Base-by-base conservation (phyloP, 2,329 filamentous ascomycete species). In the Colletotrichum neosansevieriae region DNA sequence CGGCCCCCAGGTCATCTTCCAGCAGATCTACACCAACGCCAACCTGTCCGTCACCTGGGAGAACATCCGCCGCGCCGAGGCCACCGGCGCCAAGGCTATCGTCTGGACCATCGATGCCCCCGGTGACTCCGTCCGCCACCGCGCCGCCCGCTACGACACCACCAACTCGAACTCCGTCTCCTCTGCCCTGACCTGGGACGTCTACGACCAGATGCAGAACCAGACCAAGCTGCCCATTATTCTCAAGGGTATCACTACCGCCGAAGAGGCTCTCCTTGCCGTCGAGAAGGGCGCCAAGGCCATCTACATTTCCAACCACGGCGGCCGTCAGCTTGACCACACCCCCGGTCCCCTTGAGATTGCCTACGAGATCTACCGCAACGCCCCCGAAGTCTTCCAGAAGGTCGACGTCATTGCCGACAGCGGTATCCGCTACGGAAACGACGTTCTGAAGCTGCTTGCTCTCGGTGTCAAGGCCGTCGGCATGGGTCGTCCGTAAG, bases 271-370 rank as follows among this genome's bases (percentile, higher is more conserved):
- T 2, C 71, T 76, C 1, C 70, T 72, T 1, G 78, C 78, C 4
- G 71, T 79, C 1, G 72, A 78, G 60, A 73, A 76, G 42, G 76
- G 77, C 0, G 76, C 74, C 0, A 73, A 76, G n/a, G 79, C 74
- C 29, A 80, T 82, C 57, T 79, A 77, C 73, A 74, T 82, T 7
- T 79, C 76, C 40, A 82, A 83, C 72, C 80, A 82, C 70, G 80
- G 80, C 32, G 79, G 78, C 6, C 75, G 81, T n/a, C 79, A 82
- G 67, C 75, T 82, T 1, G 80, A 82, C 66, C 71, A 80, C 67
- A 76, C 79, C 68, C 77, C 77, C 1, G 71, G 73, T 4, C 72
- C 77, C 11, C 70, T 79, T 19, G 77, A 79, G 68, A 75, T 76
- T 47, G 73, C 74, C 21, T 73, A 75, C 63, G 76, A 77, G 71